Base-by-base conservation (phyloP, 2,329 filamentous ascomycete species). In the Ophiosphaerella korrae region DNA sequence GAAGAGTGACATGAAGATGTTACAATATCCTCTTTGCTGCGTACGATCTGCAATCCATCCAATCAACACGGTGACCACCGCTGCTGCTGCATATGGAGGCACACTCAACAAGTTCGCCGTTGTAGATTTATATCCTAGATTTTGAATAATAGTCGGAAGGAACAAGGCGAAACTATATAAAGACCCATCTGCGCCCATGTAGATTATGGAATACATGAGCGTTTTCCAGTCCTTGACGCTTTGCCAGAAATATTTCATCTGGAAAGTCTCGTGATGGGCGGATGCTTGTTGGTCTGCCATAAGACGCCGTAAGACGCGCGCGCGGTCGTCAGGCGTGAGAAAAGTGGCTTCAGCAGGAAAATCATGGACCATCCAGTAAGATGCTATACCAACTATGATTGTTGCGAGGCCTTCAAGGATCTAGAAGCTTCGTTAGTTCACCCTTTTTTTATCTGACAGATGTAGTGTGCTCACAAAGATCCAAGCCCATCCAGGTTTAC, bases 181-280 rank as follows among this genome's bases (percentile, higher is more conserved):
- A 0, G 88, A 82, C 67, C 87, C 88, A 57, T 89, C 83, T 34
- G 63, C 64, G 1, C 89, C 90, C 85, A 91, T 90, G 70, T 92
- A 94, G 52, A 93, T 86, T 38, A 89, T 73, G 71, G 89, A 88
- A 11, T 84, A 88, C 1, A 82, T 77, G 74, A 86, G 94, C 16
- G 88, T 95, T 78, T 96, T 95, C 87, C 89, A 95, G 68, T 96
- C 91, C 50, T 82, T 87, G 14, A 93, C 62, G 6, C 85, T 86
- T 11, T 84, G 82, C 82, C 84, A 90, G 52, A 94, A 81, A 68
- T 90, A 92, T 3, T 77, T 75, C 77, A 84, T 85, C 59, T 87
- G 84, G 75, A 92, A 94, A 9, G 86, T 79, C 68, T 95, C 91
- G 57, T 89, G 84, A 55, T 86, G 36, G 81, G 88, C 88, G n/a